These are phyloP conservation scores for Cladosporium velox DNA, from an alignment of 2,329 filamentous ascomycete genomes.

Conservation along the genomic window DNA sequence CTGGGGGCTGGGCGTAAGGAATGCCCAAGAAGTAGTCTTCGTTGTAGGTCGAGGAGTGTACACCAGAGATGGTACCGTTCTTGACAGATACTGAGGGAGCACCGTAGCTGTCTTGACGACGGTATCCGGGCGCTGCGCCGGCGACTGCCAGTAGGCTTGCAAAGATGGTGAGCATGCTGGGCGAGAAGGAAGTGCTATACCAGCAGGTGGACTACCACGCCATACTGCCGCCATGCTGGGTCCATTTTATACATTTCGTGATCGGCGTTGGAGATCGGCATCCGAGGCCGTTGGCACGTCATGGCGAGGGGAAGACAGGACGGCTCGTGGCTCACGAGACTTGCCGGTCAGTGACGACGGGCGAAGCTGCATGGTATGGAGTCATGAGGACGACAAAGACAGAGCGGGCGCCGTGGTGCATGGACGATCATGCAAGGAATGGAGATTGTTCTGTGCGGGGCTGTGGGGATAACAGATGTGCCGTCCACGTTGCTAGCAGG, in stretches of 20 bases:
- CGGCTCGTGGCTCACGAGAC: slow-evolving; percentile 5
- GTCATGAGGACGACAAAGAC: slow-evolving; percentile 18
- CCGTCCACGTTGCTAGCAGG: slow-evolving; percentile 6
- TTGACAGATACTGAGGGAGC: slow-evolving; percentile 41
- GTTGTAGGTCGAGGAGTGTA: slow-evolving; percentile 43
- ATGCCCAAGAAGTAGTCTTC: slow-evolving; percentile 52
- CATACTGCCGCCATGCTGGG: neutral
- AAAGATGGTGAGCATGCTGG: slow-evolving; percentile 20
- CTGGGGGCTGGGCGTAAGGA: slow-evolving; percentile 41
- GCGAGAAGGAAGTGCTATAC: neutral
- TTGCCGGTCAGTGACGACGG: neutral
- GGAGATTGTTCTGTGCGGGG: slow-evolving; percentile 20
- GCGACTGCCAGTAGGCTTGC: slow-evolving; percentile 20
- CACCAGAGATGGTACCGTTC: slow-evolving; percentile 47
- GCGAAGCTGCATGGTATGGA: neutral
- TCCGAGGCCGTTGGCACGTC: slow-evolving; percentile 4
- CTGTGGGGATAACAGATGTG: slow-evolving; percentile 7
- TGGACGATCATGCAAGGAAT: slow-evolving; percentile 19
- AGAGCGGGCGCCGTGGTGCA: slow-evolving; percentile 13
- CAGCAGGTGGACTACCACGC: neutral
- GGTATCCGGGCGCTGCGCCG: slow-evolving; percentile 17
- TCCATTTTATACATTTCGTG: slow-evolving; percentile 6
- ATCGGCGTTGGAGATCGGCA: neutral
- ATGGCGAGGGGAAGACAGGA: slow-evolving; percentile 4
- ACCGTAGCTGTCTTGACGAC: slow-evolving; percentile 16